These are phyloP conservation scores for Hypoxylon rubiginosum DNA, from an alignment of 2,329 filamentous ascomycete genomes.

Conservation along the genomic window DNA sequence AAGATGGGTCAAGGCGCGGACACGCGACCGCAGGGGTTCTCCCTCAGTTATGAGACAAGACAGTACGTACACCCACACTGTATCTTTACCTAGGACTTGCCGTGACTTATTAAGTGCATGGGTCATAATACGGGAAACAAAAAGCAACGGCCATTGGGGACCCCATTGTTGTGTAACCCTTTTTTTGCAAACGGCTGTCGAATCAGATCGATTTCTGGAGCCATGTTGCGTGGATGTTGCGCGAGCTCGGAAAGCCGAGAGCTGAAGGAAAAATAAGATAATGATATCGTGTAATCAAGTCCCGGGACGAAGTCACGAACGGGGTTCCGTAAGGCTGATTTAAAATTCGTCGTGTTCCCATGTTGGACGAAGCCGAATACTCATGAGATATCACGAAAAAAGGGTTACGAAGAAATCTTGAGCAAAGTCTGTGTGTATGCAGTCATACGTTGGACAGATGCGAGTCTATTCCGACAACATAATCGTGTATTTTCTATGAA, in stretches of 20 bases:
- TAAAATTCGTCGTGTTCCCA: background rate
- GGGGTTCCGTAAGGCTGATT: background rate
- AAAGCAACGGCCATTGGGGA: background rate
- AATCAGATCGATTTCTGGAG: background rate
- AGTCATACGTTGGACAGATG: background rate
- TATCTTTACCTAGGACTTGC: too few relatives aligned
- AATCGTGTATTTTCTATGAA: background rate
- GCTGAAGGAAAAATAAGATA: background rate
- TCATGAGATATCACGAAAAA: background rate
- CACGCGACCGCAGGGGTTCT: background rate
- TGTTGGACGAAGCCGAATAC: background rate
- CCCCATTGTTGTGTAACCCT: background rate
- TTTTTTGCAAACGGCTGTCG: background rate
- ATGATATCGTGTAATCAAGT: background rate
- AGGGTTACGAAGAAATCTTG: background rate
- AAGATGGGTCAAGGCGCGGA: background rate
- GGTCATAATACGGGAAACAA: background rate
- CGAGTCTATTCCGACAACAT: background rate
- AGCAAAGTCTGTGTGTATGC: background rate
- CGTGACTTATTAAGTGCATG: background rate
- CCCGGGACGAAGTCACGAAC: background rate
- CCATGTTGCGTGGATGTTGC: too few relatives aligned
- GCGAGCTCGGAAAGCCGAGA: conserved; percentile 1
- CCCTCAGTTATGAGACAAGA: background rate
- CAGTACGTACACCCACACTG: background rate